Percentiles rank a stretch among this genome's conserved stretches.
Conservation (phyloP, 495 filamentous ascomycete genomes). For the Podospora pseudocomata region DNA sequence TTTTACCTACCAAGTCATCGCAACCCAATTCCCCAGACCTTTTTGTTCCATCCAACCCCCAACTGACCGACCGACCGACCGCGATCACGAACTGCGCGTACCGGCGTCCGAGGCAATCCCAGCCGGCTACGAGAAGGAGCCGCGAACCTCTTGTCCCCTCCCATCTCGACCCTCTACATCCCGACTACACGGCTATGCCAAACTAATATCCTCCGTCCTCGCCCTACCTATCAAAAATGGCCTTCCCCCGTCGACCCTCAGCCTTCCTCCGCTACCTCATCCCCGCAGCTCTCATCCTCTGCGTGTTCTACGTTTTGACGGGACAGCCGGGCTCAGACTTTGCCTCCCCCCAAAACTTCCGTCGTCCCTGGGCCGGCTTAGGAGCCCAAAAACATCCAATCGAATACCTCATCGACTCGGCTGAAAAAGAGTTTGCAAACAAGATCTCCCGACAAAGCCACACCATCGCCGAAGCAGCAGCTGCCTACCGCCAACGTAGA, state of each 20-base stretch:
- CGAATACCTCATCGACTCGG: constrained; percentile 44
- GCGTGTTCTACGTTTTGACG: constrained; percentile 27
- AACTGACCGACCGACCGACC: background rate
- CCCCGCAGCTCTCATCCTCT: constrained; percentile 31
- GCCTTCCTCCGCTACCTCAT: constrained; percentile 37
- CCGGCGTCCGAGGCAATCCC: no score
- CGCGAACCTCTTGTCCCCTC: background rate
- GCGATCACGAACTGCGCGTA: background rate
- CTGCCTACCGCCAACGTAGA: constrained; percentile 57
- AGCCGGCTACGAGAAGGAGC: background rate
- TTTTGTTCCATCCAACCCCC: background rate
- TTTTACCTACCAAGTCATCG: background rate
- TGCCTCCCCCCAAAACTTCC: constrained; percentile 2
- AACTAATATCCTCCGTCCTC: background rate
- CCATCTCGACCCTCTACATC: background rate
- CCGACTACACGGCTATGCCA: background rate
- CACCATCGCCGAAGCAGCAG: constrained; percentile 56
- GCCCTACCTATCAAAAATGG: constrained; percentile 38
- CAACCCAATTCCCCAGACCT: background rate
- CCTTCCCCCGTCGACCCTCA: constrained; percentile 40
- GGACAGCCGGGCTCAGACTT: background rate
- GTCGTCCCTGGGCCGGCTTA: background rate
- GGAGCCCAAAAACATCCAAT: constrained; percentile 41
- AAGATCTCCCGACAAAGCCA: constrained; percentile 41
- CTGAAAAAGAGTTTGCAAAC: constrained; percentile 37